Conservation (phyloP, 225 moss, liverwort and hornwort species). For the Pseudisothecium myosuroides region DNA sequence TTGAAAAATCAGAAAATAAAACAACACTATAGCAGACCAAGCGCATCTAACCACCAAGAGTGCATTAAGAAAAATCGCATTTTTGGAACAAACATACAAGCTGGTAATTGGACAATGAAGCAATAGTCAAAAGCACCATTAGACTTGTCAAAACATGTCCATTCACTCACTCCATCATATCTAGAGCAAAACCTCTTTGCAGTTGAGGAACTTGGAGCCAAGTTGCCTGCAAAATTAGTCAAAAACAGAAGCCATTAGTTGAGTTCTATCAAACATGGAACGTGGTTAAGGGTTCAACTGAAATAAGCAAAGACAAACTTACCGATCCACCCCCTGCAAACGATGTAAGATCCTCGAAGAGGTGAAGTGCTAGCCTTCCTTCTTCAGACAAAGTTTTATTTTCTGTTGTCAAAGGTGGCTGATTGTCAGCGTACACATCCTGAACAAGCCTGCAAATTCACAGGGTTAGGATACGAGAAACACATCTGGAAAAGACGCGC, state of each 20-base stretch:
- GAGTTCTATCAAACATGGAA: background rate
- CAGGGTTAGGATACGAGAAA: background rate
- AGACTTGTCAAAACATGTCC: background rate
- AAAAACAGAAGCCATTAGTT: background rate
- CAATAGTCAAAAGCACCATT: background rate
- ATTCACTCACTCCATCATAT: constrained; percentile 80
- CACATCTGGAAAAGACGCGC: background rate
- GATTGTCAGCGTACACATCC: constrained; percentile 55
- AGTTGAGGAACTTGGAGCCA: constrained; percentile 83
- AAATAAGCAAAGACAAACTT: background rate
- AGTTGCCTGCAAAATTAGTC: constrained; percentile 34
- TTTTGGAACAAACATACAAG: background rate
- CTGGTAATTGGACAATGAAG: background rate
- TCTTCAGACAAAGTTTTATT: constrained; percentile 57
- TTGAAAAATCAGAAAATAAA: background rate
- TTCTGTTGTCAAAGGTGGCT: constrained; percentile 29
- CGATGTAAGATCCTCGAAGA: constrained; percentile 86
- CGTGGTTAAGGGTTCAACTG: background rate
- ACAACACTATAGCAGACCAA: background rate
- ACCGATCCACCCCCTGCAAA: constrained; percentile 83
- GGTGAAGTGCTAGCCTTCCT: constrained; percentile 74
- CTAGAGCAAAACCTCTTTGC: constrained; percentile 77
- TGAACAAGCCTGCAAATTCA: constrained; percentile 46
- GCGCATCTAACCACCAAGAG: background rate
- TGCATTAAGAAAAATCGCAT: background rate